Evolutionary conservation across 305 asterid species (phyloP).

Genomic region (Salvia sclarea): DNA sequence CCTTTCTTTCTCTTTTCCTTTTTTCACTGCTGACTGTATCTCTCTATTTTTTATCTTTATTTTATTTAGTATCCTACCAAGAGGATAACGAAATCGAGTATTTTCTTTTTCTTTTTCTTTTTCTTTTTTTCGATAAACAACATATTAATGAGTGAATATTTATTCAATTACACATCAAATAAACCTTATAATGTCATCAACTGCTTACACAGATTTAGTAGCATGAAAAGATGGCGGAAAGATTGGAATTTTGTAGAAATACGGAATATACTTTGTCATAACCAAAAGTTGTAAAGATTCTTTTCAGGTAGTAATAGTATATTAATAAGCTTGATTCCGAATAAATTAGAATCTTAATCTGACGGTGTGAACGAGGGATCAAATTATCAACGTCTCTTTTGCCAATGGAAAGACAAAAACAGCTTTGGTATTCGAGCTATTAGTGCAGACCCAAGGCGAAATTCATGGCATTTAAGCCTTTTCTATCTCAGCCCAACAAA

Average conservation of each 20-base stretch:
- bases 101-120: too few species aligned
- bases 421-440: slow-evolving; percentile 36
- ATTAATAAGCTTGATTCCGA: background rate
- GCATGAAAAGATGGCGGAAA: slow-evolving; percentile 7
- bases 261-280: slow-evolving; percentile 32
- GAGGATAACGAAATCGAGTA: too few species aligned
- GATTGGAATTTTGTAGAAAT: background rate
- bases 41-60: background rate
- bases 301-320: background rate
- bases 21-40: background rate
- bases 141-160: background rate
- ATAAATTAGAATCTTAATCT: background rate
- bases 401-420: slow-evolving; percentile 20
- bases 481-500: slow-evolving; percentile 22
- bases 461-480: slow-evolving; percentile 42
- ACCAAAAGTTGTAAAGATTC: slow-evolving; percentile 26
- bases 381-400: slow-evolving; percentile 41
- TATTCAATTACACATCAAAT: background rate
- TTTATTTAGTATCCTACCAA: background rate
- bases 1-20: background rate
- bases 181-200: too few species aligned
- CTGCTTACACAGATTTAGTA: background rate
- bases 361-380: slow-evolving; percentile 31
- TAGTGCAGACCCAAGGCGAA: slow-evolving; percentile 25
- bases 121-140: too few species aligned